Percentiles rank a stretch among this genome's conserved stretches.
Conservation (phyloP, 2,329 filamentous ascomycete species). For the Cyphellophora europaea region DNA sequence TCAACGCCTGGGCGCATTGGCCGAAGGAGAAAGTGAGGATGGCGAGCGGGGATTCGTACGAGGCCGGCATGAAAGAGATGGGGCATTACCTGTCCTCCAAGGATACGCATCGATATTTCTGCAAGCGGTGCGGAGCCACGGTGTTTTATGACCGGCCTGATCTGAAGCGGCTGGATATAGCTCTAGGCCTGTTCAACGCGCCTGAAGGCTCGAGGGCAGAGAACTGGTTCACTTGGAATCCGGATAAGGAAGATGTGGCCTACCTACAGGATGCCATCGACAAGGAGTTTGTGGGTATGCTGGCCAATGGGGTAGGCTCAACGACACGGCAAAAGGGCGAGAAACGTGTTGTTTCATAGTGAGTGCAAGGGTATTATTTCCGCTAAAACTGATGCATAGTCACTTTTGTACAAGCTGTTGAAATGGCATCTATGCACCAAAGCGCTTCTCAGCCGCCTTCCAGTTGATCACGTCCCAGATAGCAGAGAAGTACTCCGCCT, state of each 20-base stretch:
- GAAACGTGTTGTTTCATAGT: background rate
- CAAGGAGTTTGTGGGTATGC: slow-evolving; percentile 6
- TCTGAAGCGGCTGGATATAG: slow-evolving; percentile 10
- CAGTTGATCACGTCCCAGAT: slow-evolving; percentile 97
- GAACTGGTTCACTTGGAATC: slow-evolving; percentile 12
- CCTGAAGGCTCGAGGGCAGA: slow-evolving; percentile 8
- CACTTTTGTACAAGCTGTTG: background rate
- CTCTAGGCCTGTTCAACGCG: slow-evolving; percentile 8
- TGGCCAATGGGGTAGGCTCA: slow-evolving; percentile 5
- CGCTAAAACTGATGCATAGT: slow-evolving; percentile 1
- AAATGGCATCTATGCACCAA: slow-evolving; percentile 8
- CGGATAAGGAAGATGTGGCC: slow-evolving; percentile 5
- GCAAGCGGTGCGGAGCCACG: slow-evolving; percentile 11
- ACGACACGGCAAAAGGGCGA: slow-evolving; percentile 2
- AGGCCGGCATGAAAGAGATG: slow-evolving; percentile 6
- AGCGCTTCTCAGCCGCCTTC: slow-evolving; percentile 77
- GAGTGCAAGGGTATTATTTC: background rate
- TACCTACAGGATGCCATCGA: slow-evolving; percentile 12
- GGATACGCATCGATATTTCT: slow-evolving; percentile 14
- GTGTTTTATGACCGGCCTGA: slow-evolving; percentile 11
- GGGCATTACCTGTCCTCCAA: slow-evolving; percentile 10
- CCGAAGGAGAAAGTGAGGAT: slow-evolving; percentile 3
- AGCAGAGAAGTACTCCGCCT: slow-evolving; percentile 88
- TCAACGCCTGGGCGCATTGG: slow-evolving; percentile 10
- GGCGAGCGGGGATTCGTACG: background rate